Base-by-base conservation (phyloP, 164 flowering plant genomes). In the Akebia trifoliata region DNA sequence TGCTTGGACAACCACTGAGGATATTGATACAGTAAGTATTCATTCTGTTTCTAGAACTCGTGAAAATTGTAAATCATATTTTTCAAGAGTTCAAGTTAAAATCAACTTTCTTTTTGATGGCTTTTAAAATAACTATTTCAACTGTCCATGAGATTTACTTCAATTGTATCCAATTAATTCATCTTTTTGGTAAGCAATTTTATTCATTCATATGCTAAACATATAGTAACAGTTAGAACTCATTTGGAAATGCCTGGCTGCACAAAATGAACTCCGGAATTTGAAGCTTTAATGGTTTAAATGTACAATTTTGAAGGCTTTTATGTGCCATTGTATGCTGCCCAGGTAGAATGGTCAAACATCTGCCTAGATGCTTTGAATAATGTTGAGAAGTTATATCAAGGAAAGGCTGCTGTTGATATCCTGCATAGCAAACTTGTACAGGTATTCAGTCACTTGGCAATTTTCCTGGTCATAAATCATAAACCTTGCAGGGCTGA, bases 1-100 rank as follows among this genome's bases (percentile, higher is more conserved):
- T 78, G 73, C 99, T 21, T 90, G 92, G 97, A 90, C 96, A 46
- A 56, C 71, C 20, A 76, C 93, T 21, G 97, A 94, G 48, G 97
- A 84, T 42, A 71, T 78, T 64, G 95, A 92, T 64, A 86, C 93
- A 63, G 96, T 92, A 31, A 61, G 81, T 76, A 9, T 29, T 48
- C 38, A 24, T 61, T 34, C 32, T 52, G 10, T 17, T 57, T 48
- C 1, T 56, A 5, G 24, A 14, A 21, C 17, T 50, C 18, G 35
- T 58, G 26, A 44, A n/a, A 52, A 43, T 55, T 10, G 22, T 54
- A 18, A 48, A 17, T 39, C 3, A 17, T 50, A 14, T 31, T 34
- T 43, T 29, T 7, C 55, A n/a, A n/a, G 17, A 28, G 35, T 29
- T 46, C 9, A 8, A 9, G 6, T 40, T 3, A 12, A 34, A 54